These are phyloP conservation scores for Persicaria tinctoria DNA, from an alignment of 148 eudicot genomes.

Conservation along the genomic window DNA sequence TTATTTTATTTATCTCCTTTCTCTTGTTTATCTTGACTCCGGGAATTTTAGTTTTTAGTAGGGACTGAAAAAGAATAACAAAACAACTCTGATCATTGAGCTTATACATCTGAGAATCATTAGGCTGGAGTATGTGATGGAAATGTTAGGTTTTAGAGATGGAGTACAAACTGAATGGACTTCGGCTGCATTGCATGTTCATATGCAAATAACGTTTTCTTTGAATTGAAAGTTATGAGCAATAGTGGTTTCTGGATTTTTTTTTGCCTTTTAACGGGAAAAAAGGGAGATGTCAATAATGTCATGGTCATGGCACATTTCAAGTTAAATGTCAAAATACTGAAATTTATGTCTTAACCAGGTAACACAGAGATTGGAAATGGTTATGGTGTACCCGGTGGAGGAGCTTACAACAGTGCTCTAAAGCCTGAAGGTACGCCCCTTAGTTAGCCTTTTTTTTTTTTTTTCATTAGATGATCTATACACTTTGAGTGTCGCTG, in stretches of 20 bases:
- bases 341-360: conserved; percentile 20
- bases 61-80: background rate
- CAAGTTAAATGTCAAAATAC: background rate
- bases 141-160: background rate
- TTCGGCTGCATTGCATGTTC: background rate
- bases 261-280: background rate
- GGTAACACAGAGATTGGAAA: conserved; percentile 91
- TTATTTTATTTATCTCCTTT: background rate
- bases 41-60: background rate
- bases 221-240: background rate
- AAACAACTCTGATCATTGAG: background rate
- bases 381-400: conserved; percentile 99
- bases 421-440: conserved; percentile 21
- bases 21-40: background rate
- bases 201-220: background rate
- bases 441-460: conserved; percentile 30
- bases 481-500: background rate
- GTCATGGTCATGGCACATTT: background rate
- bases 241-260: background rate
- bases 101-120: background rate
- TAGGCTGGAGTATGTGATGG: background rate
- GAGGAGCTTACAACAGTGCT: conserved; percentile 72
- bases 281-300: background rate
- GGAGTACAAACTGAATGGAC: conserved; percentile 1
- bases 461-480: background rate